These are phyloP conservation scores for Hibiscus tridactylites DNA, from an alignment of 345 rosid species.

Conservation along the genomic window DNA sequence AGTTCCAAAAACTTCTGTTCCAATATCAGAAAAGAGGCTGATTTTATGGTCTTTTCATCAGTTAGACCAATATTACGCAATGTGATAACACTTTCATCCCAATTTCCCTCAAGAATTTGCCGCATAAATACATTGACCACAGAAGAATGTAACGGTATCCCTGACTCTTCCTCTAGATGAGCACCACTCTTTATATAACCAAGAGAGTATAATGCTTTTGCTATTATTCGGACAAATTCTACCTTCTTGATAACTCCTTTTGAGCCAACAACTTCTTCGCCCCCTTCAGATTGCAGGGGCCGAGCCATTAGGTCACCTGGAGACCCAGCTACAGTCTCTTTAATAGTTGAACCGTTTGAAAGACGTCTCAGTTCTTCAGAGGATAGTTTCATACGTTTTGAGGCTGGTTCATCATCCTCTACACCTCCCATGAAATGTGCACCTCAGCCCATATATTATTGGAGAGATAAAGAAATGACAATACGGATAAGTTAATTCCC, in stretches of 20 bases:
- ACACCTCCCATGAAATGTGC: constrained; percentile 62
- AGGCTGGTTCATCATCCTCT: constrained; percentile 59
- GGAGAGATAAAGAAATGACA: constrained; percentile 4
- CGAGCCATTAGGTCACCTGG: constrained; percentile 53
- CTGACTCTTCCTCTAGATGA: constrained; percentile 57
- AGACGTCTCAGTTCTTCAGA: constrained; percentile 28
- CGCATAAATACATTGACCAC: constrained; percentile 32
- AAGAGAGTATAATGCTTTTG: constrained; percentile 51
- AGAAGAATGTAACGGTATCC: constrained; percentile 44
- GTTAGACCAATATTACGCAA: constrained; percentile 32
- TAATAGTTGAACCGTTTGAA: constrained; percentile 37
- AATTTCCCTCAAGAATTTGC: constrained; percentile 44
- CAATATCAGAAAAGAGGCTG: constrained; percentile 49
- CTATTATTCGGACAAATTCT: constrained; percentile 52
- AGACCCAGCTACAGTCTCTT: constrained; percentile 30
- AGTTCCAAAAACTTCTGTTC: constrained; percentile 59
- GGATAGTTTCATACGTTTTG: constrained; percentile 46
- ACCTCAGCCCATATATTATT: constrained; percentile 56
- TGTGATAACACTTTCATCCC: constrained; percentile 46
- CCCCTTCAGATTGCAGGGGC: constrained; percentile 46
- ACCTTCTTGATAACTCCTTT: constrained; percentile 51
- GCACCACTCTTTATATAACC: constrained; percentile 55
- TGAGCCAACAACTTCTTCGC: constrained; percentile 48
- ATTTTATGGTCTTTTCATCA: constrained; percentile 35
- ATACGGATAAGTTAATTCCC: constrained; percentile 5